A percentile compares a stretch with the other conserved stretches of the same genome.
Evolutionary conservation across 169 alveolate genomes (phyloP).

Genomic region (Plasmodium cynomolgi): DNA sequence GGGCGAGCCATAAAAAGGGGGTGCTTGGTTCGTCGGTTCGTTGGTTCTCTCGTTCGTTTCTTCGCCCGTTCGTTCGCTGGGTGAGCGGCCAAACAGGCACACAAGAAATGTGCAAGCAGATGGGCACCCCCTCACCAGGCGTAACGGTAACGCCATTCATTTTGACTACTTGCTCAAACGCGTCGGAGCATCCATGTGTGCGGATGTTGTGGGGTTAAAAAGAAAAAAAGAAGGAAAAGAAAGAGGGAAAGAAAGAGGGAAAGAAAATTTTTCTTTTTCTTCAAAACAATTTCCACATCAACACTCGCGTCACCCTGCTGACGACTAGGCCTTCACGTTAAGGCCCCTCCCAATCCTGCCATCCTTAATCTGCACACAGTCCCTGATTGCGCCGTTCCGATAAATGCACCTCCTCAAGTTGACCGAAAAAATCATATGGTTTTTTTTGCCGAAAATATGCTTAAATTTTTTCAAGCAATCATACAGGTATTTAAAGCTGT

Average conservation of each 20-base stretch:
- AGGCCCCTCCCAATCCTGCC: neutral
- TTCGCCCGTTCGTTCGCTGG: neutral
- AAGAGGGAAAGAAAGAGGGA: no score
- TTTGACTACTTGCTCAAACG: neutral
- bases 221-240: neutral
- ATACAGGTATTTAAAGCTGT: slow-evolving; percentile 37
- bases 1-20: neutral
- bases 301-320: neutral
- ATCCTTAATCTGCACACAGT: slow-evolving; percentile 32
- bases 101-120: neutral
- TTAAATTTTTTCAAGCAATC: slow-evolving; percentile 59
- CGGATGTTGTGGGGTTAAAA: neutral
- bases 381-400: slow-evolving; percentile 38
- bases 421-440: slow-evolving; percentile 58
- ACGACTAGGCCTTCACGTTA: neutral
- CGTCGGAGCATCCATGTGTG: neutral
- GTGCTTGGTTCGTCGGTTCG: neutral
- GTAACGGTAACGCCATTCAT: neutral
- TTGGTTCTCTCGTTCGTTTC: neutral
- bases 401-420: slow-evolving; percentile 54
- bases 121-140: neutral
- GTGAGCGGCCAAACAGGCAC: neutral
- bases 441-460: slow-evolving; percentile 56
- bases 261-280: no score
- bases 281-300: neutral